A percentile compares a stretch with the other conserved stretches of the same genome.
phyloP scores from a whole-genome alignment of 306 rosid genomes.

The Cicer judaicum region DNA sequence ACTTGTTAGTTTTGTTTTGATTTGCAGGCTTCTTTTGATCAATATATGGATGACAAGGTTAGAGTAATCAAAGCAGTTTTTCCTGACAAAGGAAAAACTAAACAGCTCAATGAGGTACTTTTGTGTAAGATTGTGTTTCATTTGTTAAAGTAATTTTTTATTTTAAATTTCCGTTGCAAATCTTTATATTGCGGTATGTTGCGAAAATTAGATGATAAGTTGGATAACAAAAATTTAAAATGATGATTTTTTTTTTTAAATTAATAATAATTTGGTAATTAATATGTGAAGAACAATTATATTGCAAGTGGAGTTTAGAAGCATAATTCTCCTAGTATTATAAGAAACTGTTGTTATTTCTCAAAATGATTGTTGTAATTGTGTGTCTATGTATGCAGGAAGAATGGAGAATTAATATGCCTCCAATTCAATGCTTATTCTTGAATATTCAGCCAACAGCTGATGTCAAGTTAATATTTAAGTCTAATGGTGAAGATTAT shows the following conservation, averaged over 20 bases:
- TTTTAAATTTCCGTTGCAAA: too few relatives aligned
- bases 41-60: conserved; percentile 50
- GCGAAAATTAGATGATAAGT: too few relatives aligned
- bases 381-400: conserved; percentile 42
- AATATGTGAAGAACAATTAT: too few relatives aligned
- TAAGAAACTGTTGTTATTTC: not conserved
- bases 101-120: conserved; percentile 47
- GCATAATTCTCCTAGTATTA: too few relatives aligned
- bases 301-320: too few relatives aligned
- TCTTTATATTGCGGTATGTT: too few relatives aligned
- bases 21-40: conserved; percentile 62
- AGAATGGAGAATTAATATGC: conserved; percentile 58
- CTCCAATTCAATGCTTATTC: conserved; percentile 51
- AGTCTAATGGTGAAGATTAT: conserved; percentile 57
- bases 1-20: not conserved
- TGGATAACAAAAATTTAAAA: too few relatives aligned
- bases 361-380: conserved; percentile 28
- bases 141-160: not conserved
- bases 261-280: too few relatives aligned
- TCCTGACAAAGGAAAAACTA: conserved; percentile 31
- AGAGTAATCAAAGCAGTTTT: conserved; percentile 49
- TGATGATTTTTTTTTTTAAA: too few relatives aligned
- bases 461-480: conserved; percentile 48
- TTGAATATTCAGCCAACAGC: conserved; percentile 43
- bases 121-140: not conserved